Percentiles rank a stretch among this genome's conserved stretches.
phyloP scores from a whole-genome alignment of 2,329 filamentous ascomycete genomes.

The Diaporthe batatas region DNA sequence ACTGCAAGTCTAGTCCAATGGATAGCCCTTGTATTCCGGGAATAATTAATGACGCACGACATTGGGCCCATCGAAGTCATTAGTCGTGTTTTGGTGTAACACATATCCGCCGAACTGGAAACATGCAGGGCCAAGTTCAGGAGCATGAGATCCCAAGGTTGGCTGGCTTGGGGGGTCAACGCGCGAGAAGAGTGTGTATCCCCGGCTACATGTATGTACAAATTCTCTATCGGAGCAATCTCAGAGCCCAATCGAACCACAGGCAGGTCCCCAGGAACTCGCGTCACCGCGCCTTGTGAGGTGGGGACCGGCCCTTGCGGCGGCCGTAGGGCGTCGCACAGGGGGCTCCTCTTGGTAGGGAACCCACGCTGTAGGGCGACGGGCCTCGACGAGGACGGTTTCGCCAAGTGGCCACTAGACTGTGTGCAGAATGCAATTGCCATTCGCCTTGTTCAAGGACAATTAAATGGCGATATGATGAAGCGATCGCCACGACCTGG shows the following conservation, averaged over 20 bases:
- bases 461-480: neutral
- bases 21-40: neutral
- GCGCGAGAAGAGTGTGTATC: slow-evolving; percentile 8
- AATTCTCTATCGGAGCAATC: neutral
- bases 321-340: slow-evolving; percentile 19
- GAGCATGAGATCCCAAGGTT: slow-evolving; percentile 12
- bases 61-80: slow-evolving; percentile 14
- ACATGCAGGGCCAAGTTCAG: slow-evolving; percentile 16
- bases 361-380: slow-evolving; percentile 18
- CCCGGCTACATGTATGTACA: neutral
- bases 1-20: slow-evolving; percentile 15
- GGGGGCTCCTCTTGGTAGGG: slow-evolving; percentile 7
- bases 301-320: slow-evolving; percentile 3
- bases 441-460: neutral
- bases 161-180: neutral
- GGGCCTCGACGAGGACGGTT: slow-evolving; percentile 17
- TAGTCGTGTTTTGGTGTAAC: slow-evolving; percentile 23
- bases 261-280: neutral
- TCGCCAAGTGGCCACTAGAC: slow-evolving; percentile 23
- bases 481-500: neutral
- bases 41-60: slow-evolving; percentile 16
- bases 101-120: slow-evolving; percentile 34
- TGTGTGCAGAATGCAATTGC: slow-evolving; percentile 10
- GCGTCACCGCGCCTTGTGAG: neutral
- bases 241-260: slow-evolving; percentile 20